These are phyloP conservation scores for Luffa acutangula DNA, from an alignment of 306 rosid species.

Conservation along the genomic window DNA sequence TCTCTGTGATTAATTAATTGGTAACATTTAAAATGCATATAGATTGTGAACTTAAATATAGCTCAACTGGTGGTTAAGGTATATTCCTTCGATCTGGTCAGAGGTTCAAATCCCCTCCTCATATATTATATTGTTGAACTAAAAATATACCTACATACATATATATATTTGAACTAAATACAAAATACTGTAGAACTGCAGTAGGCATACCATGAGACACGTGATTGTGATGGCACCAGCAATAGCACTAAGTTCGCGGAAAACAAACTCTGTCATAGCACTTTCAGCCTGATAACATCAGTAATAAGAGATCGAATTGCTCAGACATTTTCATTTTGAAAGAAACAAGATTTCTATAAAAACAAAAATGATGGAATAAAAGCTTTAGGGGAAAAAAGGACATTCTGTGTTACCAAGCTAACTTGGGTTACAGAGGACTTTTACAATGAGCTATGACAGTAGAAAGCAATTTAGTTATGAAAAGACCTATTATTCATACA, in stretches of 20 bases:
- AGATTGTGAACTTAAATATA: neutral
- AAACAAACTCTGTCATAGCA: slow-evolving; percentile 39
- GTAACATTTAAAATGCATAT: neutral
- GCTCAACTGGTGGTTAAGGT: neutral
- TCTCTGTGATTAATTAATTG: neutral
- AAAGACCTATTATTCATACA: neutral
- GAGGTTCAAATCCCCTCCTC: neutral
- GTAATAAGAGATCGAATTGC: slow-evolving; percentile 11
- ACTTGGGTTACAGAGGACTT: neutral
- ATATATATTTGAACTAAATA: neutral
- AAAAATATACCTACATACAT: neutral
- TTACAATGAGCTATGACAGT: neutral
- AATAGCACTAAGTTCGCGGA: slow-evolving; percentile 73
- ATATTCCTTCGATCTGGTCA: neutral
- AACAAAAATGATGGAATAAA: neutral
- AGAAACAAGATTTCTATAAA: neutral
- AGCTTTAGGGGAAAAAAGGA: neutral
- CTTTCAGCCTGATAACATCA: slow-evolving; percentile 41
- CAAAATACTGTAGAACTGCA: neutral
- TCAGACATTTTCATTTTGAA: neutral
- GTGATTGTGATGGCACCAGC: slow-evolving; percentile 88
- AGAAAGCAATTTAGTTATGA: neutral
- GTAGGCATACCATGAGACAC: slow-evolving; percentile 65
- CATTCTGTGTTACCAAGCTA: neutral
- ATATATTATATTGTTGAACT: neutral